phyloP scores from a whole-genome alignment of 2,329 filamentous ascomycete species.

The Venturia asperata region DNA sequence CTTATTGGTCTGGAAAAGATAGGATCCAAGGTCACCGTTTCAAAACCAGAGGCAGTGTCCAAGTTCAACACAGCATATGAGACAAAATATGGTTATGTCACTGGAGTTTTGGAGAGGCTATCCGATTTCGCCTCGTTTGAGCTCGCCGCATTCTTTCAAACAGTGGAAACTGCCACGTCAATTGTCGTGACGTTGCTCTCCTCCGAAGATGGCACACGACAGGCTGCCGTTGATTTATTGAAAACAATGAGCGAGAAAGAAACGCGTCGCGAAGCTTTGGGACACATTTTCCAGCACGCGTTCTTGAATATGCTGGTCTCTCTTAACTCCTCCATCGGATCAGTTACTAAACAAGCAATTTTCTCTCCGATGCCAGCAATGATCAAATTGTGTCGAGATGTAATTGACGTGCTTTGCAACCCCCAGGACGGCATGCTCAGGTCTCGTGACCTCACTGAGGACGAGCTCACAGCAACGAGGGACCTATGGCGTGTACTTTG shows the following conservation, averaged over 20 bases:
- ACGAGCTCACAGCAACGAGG: constrained; percentile 60
- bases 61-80: constrained; percentile 71
- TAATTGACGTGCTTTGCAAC: constrained; percentile 58
- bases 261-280: constrained; percentile 53
- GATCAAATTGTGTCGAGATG: constrained; percentile 54
- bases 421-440: constrained; percentile 56
- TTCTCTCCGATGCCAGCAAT: constrained; percentile 55
- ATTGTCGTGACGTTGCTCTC: constrained; percentile 76
- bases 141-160: constrained; percentile 61
- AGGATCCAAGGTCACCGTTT: constrained; percentile 31
- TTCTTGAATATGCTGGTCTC: constrained; percentile 51
- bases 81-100: constrained; percentile 56
- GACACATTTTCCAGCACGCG: constrained; percentile 51
- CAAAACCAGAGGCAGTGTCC: constrained; percentile 50
- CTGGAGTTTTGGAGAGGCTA: constrained; percentile 68
- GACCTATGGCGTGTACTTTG: constrained; percentile 81
- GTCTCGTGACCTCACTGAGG: constrained; percentile 49
- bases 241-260: constrained; percentile 72
- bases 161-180: constrained; percentile 61
- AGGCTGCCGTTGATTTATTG: constrained; percentile 72
- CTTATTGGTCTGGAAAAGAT: constrained; percentile 73
- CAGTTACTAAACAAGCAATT: constrained; percentile 48
- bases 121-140: constrained; percentile 62
- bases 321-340: constrained; percentile 49
- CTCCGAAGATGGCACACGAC: constrained; percentile 69